Evolutionary conservation across 1,139 yeast genomes (phyloP).

Genomic region (Yamadazyma oceani): DNA sequence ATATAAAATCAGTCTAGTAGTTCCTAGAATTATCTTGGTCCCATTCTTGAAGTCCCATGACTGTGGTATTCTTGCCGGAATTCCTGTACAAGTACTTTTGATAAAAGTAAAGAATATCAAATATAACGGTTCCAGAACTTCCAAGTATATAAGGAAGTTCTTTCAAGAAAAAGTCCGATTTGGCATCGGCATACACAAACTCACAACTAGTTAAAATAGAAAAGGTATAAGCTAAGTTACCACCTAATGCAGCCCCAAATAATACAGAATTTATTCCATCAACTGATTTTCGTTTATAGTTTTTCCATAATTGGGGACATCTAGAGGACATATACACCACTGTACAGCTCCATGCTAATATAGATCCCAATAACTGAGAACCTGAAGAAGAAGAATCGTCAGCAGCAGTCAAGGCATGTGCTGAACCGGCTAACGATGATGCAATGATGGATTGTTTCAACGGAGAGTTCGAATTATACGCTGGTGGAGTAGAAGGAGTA

Average conservation of each 20-base stretch:
- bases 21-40: background rate
- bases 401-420: conserved; percentile 21
- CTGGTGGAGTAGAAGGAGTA: conserved; percentile 14
- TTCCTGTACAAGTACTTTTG: conserved; percentile 50
- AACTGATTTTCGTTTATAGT: conserved; percentile 74
- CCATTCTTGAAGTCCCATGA: conserved; percentile 26
- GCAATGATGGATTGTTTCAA: conserved; percentile 16
- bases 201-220: conserved; percentile 63
- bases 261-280: conserved; percentile 80
- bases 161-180: conserved; percentile 52
- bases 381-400: background rate
- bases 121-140: conserved; percentile 79
- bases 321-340: conserved; percentile 73
- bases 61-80: conserved; percentile 25
- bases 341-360: conserved; percentile 83
- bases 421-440: conserved; percentile 23
- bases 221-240: conserved; percentile 77
- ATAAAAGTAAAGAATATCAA: conserved; percentile 73
- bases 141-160: conserved; percentile 86
- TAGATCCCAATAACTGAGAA: conserved; percentile 41
- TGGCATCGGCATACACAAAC: conserved; percentile 32
- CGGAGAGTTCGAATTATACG: conserved; percentile 19
- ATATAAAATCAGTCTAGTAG: too few relatives aligned
- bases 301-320: conserved; percentile 80
- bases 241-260: conserved; percentile 75